phyloP scores from a whole-genome alignment of 257 asterid species.

The Primulina tabacum region DNA sequence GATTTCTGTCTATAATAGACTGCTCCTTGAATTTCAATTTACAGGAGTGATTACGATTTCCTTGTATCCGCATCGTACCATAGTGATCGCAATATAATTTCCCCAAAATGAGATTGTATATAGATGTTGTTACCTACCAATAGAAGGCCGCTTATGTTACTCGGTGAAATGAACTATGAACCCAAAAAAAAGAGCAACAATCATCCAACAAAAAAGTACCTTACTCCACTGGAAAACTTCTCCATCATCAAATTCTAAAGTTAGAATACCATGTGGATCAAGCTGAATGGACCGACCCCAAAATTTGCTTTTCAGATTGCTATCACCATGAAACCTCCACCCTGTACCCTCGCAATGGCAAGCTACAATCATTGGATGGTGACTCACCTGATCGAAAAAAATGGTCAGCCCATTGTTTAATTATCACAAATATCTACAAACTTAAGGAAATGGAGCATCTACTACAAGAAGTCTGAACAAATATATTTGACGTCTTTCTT shows the following conservation, averaged over 20 bases:
- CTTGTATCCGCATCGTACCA: slow-evolving; percentile 93
- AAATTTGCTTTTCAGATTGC: slow-evolving; percentile 92
- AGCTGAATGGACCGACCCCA: slow-evolving; percentile 99
- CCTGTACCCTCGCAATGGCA: slow-evolving; percentile 97
- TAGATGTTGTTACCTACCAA: slow-evolving; percentile 87
- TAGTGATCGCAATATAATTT: slow-evolving; percentile 92
- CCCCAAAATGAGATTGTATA: slow-evolving; percentile 96
- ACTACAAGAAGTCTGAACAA: not conserved
- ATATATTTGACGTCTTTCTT: not conserved
- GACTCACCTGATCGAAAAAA: slow-evolving; percentile 72
- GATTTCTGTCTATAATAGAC: slow-evolving; percentile 91
- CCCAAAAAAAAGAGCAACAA: slow-evolving; percentile 15
- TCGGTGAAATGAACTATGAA: slow-evolving; percentile 18
- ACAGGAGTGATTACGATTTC: slow-evolving; percentile 72
- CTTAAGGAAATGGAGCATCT: not conserved
- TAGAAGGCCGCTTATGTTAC: slow-evolving; percentile 17
- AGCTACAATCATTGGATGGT: slow-evolving; percentile 95
- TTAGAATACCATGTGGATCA: slow-evolving; percentile 83
- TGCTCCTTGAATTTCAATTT: slow-evolving; percentile 97
- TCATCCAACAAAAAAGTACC: slow-evolving; percentile 40
- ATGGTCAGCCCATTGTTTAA: slow-evolving; percentile 11
- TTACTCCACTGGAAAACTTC: slow-evolving; percentile 93
- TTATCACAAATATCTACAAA: slow-evolving; percentile 16
- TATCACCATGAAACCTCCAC: slow-evolving; percentile 91
- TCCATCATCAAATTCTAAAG: slow-evolving; percentile 95